Evolutionary conservation across 176 grass and related monocot genomes (phyloP), one percentile per base, ranked within the genome.

Genomic region (Tillandsia fasciculata): DNA sequence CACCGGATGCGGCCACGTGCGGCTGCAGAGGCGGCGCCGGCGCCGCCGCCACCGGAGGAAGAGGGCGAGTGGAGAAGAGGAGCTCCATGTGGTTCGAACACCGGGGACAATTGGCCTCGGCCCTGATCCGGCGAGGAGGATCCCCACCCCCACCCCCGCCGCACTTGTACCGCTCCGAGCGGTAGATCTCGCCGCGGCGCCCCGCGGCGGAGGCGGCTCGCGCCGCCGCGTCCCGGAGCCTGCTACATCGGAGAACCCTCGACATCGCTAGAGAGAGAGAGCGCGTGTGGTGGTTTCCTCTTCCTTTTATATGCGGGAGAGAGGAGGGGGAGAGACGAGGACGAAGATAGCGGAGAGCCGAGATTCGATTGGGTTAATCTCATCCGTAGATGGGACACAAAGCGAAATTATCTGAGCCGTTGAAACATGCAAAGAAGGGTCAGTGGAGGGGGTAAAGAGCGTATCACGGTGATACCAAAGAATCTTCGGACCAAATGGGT

Each of bases 41-140:
- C 9, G 0, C 59, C 2, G 67, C 26, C 0, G 64, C 64, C 17
- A 58, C n/a, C 64, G 71, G 3, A 2, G 80, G 72, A 22, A 79
- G 29, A 8, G 64, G 63, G 5, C 71, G 88, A 2, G 77, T 27
- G 71, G 88, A 82, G 79, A 91, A 84, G 11, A 87, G 84, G 69
- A 91, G 54, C 6, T 82, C 74, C 82, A 91, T 77, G 48, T 85
- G 66, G 2, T 74, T 71, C 17, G 79, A 78, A 65, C 88, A 91
- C 69, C 76, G 82, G 52, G 88, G 88, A 20, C 88, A 91, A 33
- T 80, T 87, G 76, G 82, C 84, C 18, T 87, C 84, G 4, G 79
- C 84, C 14, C 79, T 79, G 76, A 91, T 87, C 84, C 82, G 72
- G 23, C 72, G 51, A 12, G 15, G 11, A 9, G 52, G 10, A 11